phyloP scores from a whole-genome alignment of 2,329 filamentous ascomycete species.

The Dothiorella sarmentorum region DNA sequence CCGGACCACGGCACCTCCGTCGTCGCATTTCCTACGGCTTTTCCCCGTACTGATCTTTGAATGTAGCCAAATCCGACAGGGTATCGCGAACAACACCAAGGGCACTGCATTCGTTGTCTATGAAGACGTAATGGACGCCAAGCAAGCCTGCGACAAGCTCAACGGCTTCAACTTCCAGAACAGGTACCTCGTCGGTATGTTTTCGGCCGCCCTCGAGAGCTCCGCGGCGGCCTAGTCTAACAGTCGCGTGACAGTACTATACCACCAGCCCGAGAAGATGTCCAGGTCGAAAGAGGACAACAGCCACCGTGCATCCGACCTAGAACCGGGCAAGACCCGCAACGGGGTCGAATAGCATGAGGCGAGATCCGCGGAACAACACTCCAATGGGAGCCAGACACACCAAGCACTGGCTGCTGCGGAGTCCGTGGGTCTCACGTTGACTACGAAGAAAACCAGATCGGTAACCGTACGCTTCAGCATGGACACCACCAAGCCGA shows the following conservation, averaged over 20 bases:
- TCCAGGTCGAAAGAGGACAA: constrained; percentile 81
- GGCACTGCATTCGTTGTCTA: constrained; percentile 99
- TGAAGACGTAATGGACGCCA: constrained; percentile 98
- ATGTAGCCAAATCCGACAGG: constrained; percentile 93
- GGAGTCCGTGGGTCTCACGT: constrained; percentile 19
- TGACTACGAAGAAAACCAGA: constrained; percentile 9
- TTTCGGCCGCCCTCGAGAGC: neutral
- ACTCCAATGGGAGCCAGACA: constrained; percentile 11
- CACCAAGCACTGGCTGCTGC: constrained; percentile 10
- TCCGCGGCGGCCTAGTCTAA: neutral
- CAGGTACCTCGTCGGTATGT: constrained; percentile 94
- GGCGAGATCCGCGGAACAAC: constrained; percentile 46
- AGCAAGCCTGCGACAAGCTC: constrained; percentile 97
- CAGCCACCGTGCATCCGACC: constrained; percentile 28
- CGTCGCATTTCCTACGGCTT: neutral
- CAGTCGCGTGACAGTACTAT: constrained; percentile 54
- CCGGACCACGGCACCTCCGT: neutral
- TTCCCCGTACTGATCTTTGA: constrained; percentile 24
- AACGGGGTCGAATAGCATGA: constrained; percentile 88
- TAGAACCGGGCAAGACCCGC: constrained; percentile 97
- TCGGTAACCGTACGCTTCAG: constrained; percentile 12
- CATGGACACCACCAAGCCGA: constrained; percentile 16
- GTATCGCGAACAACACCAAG: constrained; percentile 95
- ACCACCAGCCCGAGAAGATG: constrained; percentile 77
- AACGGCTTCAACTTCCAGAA: constrained; percentile 99